Evolutionary conservation across 116 monocot genomes (phyloP).

Genomic region (Zostera marina): DNA sequence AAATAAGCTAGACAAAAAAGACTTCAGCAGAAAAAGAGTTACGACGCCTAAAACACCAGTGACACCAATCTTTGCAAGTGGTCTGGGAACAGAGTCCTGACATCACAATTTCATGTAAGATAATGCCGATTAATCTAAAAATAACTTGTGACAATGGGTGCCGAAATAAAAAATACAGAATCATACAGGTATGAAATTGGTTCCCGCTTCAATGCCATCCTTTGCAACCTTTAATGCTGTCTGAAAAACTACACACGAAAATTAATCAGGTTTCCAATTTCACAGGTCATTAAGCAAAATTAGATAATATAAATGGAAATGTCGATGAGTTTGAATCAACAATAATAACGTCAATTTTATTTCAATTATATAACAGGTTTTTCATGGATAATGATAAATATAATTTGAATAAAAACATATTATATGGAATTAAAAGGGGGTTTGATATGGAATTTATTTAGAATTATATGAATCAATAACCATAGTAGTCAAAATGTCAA

Average conservation of each 20-base stretch:
- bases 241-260: constrained; percentile 26
- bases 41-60: constrained; percentile 24
- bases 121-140: not conserved
- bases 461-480: too few relatives aligned
- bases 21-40: constrained; percentile 65
- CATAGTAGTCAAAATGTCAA: too few relatives aligned
- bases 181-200: constrained; percentile 70
- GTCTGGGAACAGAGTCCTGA: constrained; percentile 68
- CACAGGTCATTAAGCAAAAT: not conserved
- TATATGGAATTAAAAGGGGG: too few relatives aligned
- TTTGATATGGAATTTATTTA: too few relatives aligned
- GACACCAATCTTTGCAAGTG: constrained; percentile 59
- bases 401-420: too few relatives aligned
- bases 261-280: not conserved
- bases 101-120: constrained; percentile 7
- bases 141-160: not conserved
- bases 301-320: not conserved
- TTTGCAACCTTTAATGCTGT: constrained; percentile 56
- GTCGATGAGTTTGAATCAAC: too few relatives aligned
- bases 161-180: not conserved
- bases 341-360: too few relatives aligned
- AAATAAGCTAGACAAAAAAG: constrained; percentile 73
- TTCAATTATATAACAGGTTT: too few relatives aligned
- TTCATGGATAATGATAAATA: too few relatives aligned
- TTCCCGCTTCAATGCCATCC: constrained; percentile 62